Evolutionary conservation across 257 asterid genomes (phyloP), one percentile per base, ranked within the genome.

Genomic region (Echium plantagineum): DNA sequence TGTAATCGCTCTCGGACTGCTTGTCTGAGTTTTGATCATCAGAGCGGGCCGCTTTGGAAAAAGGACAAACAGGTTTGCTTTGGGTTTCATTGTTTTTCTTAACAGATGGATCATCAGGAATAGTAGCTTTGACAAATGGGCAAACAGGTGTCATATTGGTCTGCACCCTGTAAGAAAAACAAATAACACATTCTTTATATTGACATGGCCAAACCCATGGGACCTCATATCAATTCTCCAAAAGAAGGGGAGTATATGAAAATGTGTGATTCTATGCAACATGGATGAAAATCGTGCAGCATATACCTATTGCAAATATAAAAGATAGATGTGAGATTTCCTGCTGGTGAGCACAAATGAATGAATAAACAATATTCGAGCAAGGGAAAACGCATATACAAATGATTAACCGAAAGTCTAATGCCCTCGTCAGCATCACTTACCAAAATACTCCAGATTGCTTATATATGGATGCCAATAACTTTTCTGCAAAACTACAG

Each of bases 121-220:
- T 83, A 68, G 90, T 70, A 55, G 93, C 89, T 78, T 84, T 88
- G 56, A 58, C 77, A 62, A 85, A 88, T 64, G 96, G 98, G 62
- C 96, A 88, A 69, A 91, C 95, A n/a, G 98, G 84, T 20, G 80
- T 85, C 97, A 90, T 90, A 78, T 83, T 76, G 61, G 63, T 70
- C 72, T 52, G 67, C 51, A 62, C 63, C 22, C 89, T 79, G 77
- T 65, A n/a, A 6, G 49, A n/a, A 21, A 58, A 59, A 12, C 16
- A 42, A 35, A 35, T 9, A 42, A 42, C 49, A 42, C 49, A 10
- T 42, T 42, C 49, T 42, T 42, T 42, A 42, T 42, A 12, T 42
- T 42, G 16, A 15, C 12, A 38, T 38, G 49, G 12, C 12, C 17
- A 42, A 42, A 5, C 15, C 15, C 5, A 12, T 42, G 13, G 16